phyloP scores from a whole-genome alignment of 2,329 filamentous ascomycete genomes.

The Venturia carpophila region DNA sequence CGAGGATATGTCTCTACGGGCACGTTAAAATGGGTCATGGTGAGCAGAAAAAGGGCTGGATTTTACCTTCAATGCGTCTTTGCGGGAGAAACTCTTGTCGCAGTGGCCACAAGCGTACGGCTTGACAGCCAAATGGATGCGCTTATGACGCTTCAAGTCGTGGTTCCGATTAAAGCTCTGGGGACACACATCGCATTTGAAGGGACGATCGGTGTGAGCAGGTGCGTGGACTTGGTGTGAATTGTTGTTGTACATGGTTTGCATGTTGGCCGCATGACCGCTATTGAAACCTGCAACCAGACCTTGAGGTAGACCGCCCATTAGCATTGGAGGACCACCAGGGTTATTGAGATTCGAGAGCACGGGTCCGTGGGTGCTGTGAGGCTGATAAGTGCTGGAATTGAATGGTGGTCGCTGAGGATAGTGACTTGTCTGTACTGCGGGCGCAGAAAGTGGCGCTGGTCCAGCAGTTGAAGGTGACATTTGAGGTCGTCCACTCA shows the following conservation, averaged over 20 bases:
- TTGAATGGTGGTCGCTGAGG: slow-evolving; percentile 36
- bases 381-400: slow-evolving; percentile 25
- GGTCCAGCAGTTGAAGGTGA: slow-evolving; percentile 41
- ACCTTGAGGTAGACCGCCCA: slow-evolving; percentile 50
- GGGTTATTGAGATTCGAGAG: slow-evolving; percentile 74
- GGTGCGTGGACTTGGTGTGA: slow-evolving; percentile 43
- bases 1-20: slow-evolving; percentile 55
- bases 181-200: slow-evolving; percentile 86
- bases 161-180: slow-evolving; percentile 96
- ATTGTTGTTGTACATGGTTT: slow-evolving; percentile 49
- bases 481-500: slow-evolving; percentile 38
- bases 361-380: slow-evolving; percentile 58
- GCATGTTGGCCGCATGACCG: slow-evolving; percentile 57
- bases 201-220: slow-evolving; percentile 70
- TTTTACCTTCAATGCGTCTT: slow-evolving; percentile 88
- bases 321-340: slow-evolving; percentile 61
- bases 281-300: slow-evolving; percentile 53
- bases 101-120: slow-evolving; percentile 87
- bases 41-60: not conserved
- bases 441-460: slow-evolving; percentile 41
- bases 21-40: slow-evolving; percentile 19
- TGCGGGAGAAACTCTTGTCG: slow-evolving; percentile 93
- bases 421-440: slow-evolving; percentile 43
- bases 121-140: slow-evolving; percentile 91
- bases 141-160: slow-evolving; percentile 89